A percentile compares a stretch with the other conserved stretches of the same genome.
Evolutionary conservation across 148 eudicot genomes (phyloP).

Genomic region (Limonium bicolor): DNA sequence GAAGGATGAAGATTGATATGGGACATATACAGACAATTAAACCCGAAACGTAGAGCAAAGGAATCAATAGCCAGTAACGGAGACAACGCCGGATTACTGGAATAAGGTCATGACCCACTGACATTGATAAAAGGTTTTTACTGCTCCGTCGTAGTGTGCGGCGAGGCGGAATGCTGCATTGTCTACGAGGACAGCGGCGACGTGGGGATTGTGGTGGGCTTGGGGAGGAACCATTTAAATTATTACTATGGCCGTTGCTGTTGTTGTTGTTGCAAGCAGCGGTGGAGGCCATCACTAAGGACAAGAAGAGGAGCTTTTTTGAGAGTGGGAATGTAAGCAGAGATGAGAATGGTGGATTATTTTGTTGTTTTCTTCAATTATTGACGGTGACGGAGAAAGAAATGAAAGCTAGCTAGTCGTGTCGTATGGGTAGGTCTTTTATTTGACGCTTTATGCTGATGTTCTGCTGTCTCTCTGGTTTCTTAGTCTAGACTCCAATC

Average conservation of each 20-base stretch:
- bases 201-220: constrained; percentile 1
- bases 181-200: background rate
- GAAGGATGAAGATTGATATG: constrained; percentile 29
- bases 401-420: too few species aligned
- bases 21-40: constrained; percentile 36
- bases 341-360: background rate
- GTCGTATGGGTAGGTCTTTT: too few species aligned
- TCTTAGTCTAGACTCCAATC: too few species aligned
- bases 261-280: background rate
- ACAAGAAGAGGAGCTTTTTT: background rate
- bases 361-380: too few species aligned
- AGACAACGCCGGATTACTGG: constrained; percentile 17
- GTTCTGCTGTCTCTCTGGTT: too few species aligned
- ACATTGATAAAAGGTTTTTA: too few species aligned
- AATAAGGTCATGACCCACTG: constrained; percentile 20
- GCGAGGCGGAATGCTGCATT: constrained; percentile 7
- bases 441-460: too few species aligned
- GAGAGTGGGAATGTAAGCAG: background rate
- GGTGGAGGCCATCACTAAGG: background rate
- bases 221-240: background rate
- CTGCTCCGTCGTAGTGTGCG: background rate
- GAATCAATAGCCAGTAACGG: constrained; percentile 34
- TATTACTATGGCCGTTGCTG: too few species aligned
- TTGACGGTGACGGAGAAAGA: too few species aligned
- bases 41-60: constrained; percentile 36